Conservation (phyloP, 176 grass and related monocot species). For the Dactylis glomerata region DNA sequence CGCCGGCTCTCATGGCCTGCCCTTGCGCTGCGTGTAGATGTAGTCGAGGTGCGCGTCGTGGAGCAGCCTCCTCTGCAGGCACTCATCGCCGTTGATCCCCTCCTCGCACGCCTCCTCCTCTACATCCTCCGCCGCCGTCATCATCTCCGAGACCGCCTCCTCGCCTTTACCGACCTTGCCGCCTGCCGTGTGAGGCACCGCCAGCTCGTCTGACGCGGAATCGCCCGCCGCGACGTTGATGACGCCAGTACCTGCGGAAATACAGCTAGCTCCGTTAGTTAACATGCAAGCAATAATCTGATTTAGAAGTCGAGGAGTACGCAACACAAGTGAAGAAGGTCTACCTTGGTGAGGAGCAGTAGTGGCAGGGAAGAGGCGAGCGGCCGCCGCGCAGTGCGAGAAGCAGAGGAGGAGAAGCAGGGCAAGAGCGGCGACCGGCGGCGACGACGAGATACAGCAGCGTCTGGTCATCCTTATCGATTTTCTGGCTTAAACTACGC, state of each 20-base stretch:
- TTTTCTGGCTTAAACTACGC: not conserved
- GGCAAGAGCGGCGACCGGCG: not conserved
- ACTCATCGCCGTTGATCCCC: constrained; percentile 13
- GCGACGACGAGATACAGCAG: not conserved
- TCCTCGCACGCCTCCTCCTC: constrained; percentile 21
- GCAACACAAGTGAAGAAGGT: not conserved
- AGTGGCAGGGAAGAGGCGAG: not conserved
- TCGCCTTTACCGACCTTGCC: not conserved
- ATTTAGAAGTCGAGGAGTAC: not conserved
- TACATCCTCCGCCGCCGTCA: not conserved
- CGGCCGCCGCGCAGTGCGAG: not conserved
- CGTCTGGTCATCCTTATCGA: not conserved
- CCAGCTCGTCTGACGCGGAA: not conserved
- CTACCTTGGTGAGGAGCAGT: constrained; percentile 3
- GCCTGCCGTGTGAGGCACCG: not conserved
- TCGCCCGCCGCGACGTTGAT: not conserved
- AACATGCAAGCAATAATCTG: too few relatives aligned
- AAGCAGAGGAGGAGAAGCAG: constrained; percentile 32
- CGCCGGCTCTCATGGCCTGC: constrained; percentile 31
- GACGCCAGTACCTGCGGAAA: not conserved
- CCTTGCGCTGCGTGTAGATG: constrained; percentile 75
- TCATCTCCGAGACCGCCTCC: not conserved
- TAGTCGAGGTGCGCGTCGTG: constrained; percentile 65
- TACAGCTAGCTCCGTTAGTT: not conserved
- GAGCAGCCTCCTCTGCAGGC: constrained; percentile 53